Conservation (phyloP, 2,329 filamentous ascomycete genomes). For the Xylariaceae sp. region DNA sequence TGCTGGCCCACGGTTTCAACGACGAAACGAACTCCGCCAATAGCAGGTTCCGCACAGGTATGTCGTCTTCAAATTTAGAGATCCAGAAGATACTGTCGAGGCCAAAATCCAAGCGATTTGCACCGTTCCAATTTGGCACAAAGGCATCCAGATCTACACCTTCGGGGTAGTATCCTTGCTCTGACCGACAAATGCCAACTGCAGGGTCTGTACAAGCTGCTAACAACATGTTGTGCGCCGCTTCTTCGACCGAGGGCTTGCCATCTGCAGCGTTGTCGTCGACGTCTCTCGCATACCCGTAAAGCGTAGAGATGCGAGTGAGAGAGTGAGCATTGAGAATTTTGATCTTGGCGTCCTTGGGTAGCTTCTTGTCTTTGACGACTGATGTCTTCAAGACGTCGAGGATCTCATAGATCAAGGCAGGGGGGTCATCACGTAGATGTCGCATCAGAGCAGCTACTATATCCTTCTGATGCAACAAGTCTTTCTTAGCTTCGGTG, state of each 20-base stretch:
- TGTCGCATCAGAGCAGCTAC: conserved; percentile 69
- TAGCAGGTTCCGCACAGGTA: conserved; percentile 74
- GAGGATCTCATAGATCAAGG: conserved; percentile 71
- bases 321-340: conserved; percentile 73
- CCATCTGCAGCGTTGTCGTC: conserved; percentile 33
- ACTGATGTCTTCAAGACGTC: conserved; percentile 66
- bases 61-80: conserved; percentile 60
- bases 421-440: conserved; percentile 72
- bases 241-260: conserved; percentile 54
- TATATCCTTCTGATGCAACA: conserved; percentile 73
- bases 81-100: conserved; percentile 68
- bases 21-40: conserved; percentile 75
- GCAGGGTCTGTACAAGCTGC: conserved; percentile 69
- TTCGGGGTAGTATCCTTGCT: conserved; percentile 81
- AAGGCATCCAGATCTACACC: conserved; percentile 53
- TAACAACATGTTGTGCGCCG: conserved; percentile 71
- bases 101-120: conserved; percentile 56
- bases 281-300: conserved; percentile 54
- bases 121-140: conserved; percentile 36
- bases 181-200: conserved; percentile 70
- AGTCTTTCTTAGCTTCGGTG: conserved; percentile 71
- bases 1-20: conserved; percentile 78
- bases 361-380: conserved; percentile 69
- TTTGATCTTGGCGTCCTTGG: conserved; percentile 68
- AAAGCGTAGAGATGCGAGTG: conserved; percentile 67